Evolutionary conservation across 2,329 filamentous ascomycete genomes (phyloP), one percentile per base, ranked within the genome.

Genomic region (Coniella lustricola): DNA sequence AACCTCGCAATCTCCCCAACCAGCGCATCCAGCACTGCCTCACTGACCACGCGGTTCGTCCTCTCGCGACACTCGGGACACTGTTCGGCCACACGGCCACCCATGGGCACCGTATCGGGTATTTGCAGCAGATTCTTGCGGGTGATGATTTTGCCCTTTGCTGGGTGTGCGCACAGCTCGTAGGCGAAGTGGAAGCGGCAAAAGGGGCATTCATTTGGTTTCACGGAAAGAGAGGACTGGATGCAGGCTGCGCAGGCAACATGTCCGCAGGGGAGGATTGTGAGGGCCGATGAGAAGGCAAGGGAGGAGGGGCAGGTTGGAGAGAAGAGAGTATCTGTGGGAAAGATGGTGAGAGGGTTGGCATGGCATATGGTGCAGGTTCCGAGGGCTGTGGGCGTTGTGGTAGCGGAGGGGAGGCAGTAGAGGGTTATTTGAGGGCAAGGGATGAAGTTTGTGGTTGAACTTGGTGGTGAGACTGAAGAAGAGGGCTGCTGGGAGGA

Each of bases 181-280:
- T 53, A 53, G 2, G 21, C 8, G 9, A 53, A 33, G 2, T 20
- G 34, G 1, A 25, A n/a, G 0, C 48, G 32, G 32, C 51, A 53
- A 25, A 53, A 50, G 2, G 51, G 51, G 17, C 51, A 53, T 1
- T 44, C 22, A 17, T 10, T 10, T 29, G 41, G n/a, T 4, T 47
- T 46, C 13, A 4, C 10, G 1, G 18, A 16, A 3, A 53, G 42
- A 36, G 44, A 53, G 8, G 10, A 29, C 7, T 7, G 14, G 2
- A 53, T 17, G 14, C 51, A 53, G 1, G 22, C 21, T 9, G 37
- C 31, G 2, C 51, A 49, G 3, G 36, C 51, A 4, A 50, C n/a
- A 7, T 53, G 51, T 2, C 48, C 51, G 9, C 51, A 53, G 13
- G 51, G 51, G 1, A 53, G 2, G 2, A 50, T 44, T 1, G 48